Percentiles rank a stretch among this genome's conserved stretches.
phyloP scores from a whole-genome alignment of 2,329 filamentous ascomycete species.

The Pseudogymnoascus destructans region DNA sequence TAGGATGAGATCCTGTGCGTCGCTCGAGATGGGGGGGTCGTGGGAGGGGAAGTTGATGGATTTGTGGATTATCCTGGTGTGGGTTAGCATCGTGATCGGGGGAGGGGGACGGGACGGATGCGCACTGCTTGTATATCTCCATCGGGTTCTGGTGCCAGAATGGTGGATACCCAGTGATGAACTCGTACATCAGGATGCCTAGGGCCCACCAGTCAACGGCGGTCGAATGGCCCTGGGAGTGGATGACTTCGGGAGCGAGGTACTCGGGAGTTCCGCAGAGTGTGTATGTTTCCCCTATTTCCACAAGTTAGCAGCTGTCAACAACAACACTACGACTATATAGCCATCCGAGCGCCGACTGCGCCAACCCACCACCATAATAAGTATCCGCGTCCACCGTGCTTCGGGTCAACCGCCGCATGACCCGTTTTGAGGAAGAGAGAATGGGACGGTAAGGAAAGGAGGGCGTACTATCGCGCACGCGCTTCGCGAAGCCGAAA shows the following conservation, averaged over 20 bases:
- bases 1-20: constrained; percentile 62
- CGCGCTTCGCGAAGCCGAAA: constrained; percentile 73
- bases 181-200: constrained; percentile 74
- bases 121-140: constrained; percentile 70
- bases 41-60: constrained; percentile 61
- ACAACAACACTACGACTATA: neutral
- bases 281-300: constrained; percentile 59
- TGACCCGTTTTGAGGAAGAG: neutral
- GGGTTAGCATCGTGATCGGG: neutral
- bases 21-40: constrained; percentile 48
- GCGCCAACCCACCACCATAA: constrained; percentile 7
- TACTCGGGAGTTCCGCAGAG: constrained; percentile 77
- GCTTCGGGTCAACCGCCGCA: constrained; percentile 5
- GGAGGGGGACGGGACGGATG: constrained; percentile 12
- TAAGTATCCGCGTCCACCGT: constrained; percentile 2
- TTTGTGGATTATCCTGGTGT: constrained; percentile 59
- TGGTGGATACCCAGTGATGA: constrained; percentile 70
- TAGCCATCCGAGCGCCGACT: neutral
- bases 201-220: constrained; percentile 84
- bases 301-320: neutral
- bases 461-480: constrained; percentile 41
- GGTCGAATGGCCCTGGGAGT: constrained; percentile 63
- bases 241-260: constrained; percentile 71
- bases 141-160: constrained; percentile 82
- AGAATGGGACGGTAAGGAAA: constrained; percentile 9